Evolutionary conservation across 2,329 filamentous ascomycete genomes (phyloP), one percentile per base, ranked within the genome.

Genomic region (Leptographium radiaticola): DNA sequence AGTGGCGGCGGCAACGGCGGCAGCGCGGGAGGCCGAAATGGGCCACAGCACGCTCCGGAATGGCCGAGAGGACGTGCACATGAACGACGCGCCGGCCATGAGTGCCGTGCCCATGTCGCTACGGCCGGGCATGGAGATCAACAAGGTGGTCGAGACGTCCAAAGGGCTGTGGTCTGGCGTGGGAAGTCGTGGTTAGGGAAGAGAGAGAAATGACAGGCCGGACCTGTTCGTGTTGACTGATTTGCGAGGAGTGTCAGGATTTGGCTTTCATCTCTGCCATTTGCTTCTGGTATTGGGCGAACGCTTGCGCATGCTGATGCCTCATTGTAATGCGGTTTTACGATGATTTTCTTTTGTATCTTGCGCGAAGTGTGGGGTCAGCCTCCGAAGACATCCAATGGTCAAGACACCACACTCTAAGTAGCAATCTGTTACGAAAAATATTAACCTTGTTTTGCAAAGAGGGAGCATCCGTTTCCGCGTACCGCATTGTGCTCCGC

Each of bases 81-180:
- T 79, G 76, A 68, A 68, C 7, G 75, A 75, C 49, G 72, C 70
- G 20, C 63, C 64, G 16, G 57, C 62, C 30, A 52, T 57, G 56
- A 46, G 51, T 30, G 42, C 48, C 13, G 51, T 56, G 51, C 79
- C 80, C 8, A 65, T 74, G 49, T 74, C 71, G 56, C 64, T 83
- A 63, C 71, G 76, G 58, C 77, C 78, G 0, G 79, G 80, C 18
- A 74, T 72, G 56, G 68, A 71, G 58, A 74, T 69, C 49, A 81
- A 80, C 65, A 74, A 72, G 59, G 71, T 83, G 15, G 68, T 81
- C n/a, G 79, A 84, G 66, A 82, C 80, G 33, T 80, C 76, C 39
- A 82, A 79, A 60, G 81, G 81, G 2, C 66, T 85, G 54, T 85
- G 81, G 81, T 77, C 67, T 52, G 66, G 65, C 11, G 55, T 59